Conservation (phyloP, 345 rosid species). For the Alliaria petiolata region DNA sequence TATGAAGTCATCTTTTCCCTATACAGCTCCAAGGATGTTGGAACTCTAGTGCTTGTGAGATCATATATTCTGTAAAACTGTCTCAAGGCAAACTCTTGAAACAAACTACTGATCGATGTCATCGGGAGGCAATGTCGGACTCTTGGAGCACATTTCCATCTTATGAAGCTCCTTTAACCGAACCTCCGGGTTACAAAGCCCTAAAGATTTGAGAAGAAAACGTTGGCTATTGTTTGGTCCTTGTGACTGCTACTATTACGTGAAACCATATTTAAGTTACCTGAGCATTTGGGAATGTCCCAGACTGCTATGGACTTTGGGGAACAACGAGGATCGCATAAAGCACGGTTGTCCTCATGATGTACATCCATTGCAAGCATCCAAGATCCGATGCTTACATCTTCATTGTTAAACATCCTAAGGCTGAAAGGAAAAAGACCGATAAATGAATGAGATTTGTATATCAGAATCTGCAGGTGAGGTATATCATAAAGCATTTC, state of each 20-base stretch:
- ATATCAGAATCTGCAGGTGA: background rate
- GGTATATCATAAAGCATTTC: conserved; percentile 2
- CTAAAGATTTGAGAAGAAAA: conserved; percentile 33
- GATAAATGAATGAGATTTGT: background rate
- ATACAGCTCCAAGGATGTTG: conserved; percentile 25
- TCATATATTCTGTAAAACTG: conserved; percentile 20
- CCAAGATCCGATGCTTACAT: conserved; percentile 92
- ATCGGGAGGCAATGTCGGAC: conserved; percentile 66
- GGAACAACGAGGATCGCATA: conserved; percentile 76
- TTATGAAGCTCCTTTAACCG: conserved; percentile 66
- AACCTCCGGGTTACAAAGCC: conserved; percentile 62
- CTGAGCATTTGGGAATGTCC: conserved; percentile 93
- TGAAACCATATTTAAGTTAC: conserved; percentile 31
- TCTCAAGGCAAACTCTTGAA: background rate
- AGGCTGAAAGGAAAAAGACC: conserved; percentile 43
- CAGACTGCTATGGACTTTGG: conserved; percentile 76
- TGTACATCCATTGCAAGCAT: conserved; percentile 84
- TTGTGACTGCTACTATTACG: background rate
- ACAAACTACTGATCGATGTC: conserved; percentile 32
- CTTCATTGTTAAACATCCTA: conserved; percentile 87
- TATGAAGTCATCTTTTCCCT: conserved; percentile 27
- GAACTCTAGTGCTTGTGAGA: conserved; percentile 22
- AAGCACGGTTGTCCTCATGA: conserved; percentile 72
- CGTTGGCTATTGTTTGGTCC: background rate
- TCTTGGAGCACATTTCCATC: conserved; percentile 62